Conservation (phyloP, 805 yeast genomes). For the Debaryomyces prosopidis region DNA sequence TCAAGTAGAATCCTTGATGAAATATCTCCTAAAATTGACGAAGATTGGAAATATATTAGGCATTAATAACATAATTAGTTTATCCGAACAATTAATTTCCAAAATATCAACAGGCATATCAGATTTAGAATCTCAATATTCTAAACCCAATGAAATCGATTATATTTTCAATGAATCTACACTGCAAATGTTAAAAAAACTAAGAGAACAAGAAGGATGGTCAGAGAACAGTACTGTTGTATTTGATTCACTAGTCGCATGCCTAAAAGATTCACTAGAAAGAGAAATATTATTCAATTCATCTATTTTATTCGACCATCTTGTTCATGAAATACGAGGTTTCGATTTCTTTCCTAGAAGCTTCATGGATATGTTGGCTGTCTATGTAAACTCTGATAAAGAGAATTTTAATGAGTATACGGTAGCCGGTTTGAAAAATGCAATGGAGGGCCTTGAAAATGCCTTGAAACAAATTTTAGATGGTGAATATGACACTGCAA, state of each 20-base stretch:
- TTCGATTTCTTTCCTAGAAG: slow-evolving; percentile 10
- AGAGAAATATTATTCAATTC: slow-evolving; percentile 57
- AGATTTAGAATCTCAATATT: slow-evolving; percentile 52
- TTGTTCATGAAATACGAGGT: slow-evolving; percentile 23
- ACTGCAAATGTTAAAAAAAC: slow-evolving; percentile 42
- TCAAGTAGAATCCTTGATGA: slow-evolving; percentile 31
- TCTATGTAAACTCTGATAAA: neutral
- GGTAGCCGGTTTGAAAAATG: neutral
- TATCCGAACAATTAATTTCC: slow-evolving; percentile 32
- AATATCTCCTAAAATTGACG: slow-evolving; percentile 14
- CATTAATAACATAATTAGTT: slow-evolving; percentile 15
- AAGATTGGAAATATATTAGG: slow-evolving; percentile 16
- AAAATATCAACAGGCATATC: slow-evolving; percentile 47
- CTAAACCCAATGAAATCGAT: slow-evolving; percentile 52
- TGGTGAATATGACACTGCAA: slow-evolving; percentile 36
- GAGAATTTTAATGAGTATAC: neutral
- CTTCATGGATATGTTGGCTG: slow-evolving; percentile 1
- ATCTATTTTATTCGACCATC: slow-evolving; percentile 55
- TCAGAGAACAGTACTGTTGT: slow-evolving; percentile 39
- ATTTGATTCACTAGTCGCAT: slow-evolving; percentile 41
- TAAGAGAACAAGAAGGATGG: slow-evolving; percentile 62
- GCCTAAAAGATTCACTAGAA: slow-evolving; percentile 50
- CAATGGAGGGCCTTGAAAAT: neutral
- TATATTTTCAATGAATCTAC: slow-evolving; percentile 48
- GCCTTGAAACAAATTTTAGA: slow-evolving; percentile 23